Evolutionary conservation across 768 basidiomycete genomes (phyloP).

Genomic region (Xerocomellus chrysenteron): DNA sequence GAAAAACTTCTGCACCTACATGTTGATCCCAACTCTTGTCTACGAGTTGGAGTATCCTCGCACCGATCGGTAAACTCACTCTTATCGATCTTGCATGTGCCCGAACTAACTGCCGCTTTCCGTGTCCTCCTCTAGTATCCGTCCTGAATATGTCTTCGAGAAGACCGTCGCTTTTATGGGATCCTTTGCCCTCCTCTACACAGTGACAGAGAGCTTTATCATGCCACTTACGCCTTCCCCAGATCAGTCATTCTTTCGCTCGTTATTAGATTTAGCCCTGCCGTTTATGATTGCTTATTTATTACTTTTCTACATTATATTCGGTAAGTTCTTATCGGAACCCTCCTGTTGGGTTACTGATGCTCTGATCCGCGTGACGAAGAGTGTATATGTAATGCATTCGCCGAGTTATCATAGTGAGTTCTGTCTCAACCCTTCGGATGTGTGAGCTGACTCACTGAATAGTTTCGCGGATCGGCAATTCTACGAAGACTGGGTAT

Average conservation of each 20-base stretch:
- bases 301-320: constrained; percentile 82
- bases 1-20: constrained; percentile 81
- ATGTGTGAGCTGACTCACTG: constrained; percentile 1
- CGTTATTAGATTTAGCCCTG: constrained; percentile 80
- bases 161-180: constrained; percentile 87
- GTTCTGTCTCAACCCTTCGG: constrained; percentile 21
- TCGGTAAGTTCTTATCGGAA: constrained; percentile 46
- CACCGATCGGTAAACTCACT: constrained; percentile 63
- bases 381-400: constrained; percentile 97
- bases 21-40: constrained; percentile 87
- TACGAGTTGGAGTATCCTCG: constrained; percentile 97
- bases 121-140: constrained; percentile 25
- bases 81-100: neutral
- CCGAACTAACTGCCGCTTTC: neutral
- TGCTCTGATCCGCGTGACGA: neutral
- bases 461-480: constrained; percentile 91
- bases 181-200: constrained; percentile 90
- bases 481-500: constrained; percentile 96
- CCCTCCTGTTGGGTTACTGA: neutral
- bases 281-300: constrained; percentile 95
- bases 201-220: constrained; percentile 93
- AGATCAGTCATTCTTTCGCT: constrained; percentile 70
- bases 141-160: constrained; percentile 54
- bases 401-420: constrained; percentile 89
- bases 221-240: constrained; percentile 72